A percentile compares a stretch with the other conserved stretches of the same genome.
These are phyloP conservation scores for Russula abietina DNA, from an alignment of 768 basidiomycete species.

Conservation along the genomic window DNA sequence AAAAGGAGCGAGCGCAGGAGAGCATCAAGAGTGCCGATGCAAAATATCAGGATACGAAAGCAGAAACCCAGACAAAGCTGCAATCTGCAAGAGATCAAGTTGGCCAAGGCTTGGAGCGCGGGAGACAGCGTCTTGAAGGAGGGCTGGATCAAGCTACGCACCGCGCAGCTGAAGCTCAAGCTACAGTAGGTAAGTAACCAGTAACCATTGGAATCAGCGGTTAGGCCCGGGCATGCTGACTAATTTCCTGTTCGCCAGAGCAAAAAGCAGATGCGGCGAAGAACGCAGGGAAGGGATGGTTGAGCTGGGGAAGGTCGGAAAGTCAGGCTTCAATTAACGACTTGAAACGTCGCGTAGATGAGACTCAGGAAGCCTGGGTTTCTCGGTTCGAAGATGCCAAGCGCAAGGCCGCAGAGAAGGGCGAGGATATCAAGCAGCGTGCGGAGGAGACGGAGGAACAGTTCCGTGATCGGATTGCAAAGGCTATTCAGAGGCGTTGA, in stretches of 20 bases:
- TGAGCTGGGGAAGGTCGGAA: conserved; percentile 19
- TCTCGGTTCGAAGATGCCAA: conserved; percentile 21
- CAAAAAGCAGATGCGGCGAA: conserved; percentile 14
- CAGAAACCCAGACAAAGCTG: neutral
- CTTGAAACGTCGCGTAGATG: conserved; percentile 17
- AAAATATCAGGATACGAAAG: conserved; percentile 14
- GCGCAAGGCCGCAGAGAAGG: conserved; percentile 13
- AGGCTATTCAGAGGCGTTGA: conserved; percentile 16
- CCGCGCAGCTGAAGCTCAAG: neutral
- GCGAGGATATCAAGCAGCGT: conserved; percentile 19
- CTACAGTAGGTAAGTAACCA: conserved; percentile 6
- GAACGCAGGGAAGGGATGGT: conserved; percentile 13
- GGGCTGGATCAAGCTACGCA: conserved; percentile 2
- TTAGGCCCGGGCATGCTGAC: neutral
- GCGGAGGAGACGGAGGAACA: conserved; percentile 23
- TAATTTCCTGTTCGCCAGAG: neutral
- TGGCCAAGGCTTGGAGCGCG: conserved; percentile 8
- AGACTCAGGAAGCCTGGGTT: conserved; percentile 17
- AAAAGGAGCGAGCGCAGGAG: conserved; percentile 3
- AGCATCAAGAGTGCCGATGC: neutral
- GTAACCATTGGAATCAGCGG: neutral
- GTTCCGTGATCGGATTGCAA: conserved; percentile 15
- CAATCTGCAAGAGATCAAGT: conserved; percentile 1
- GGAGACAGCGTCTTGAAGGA: conserved; percentile 11
- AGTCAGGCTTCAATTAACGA: conserved; percentile 10